These are phyloP conservation scores for Chlamydomonas incerta DNA, from an alignment of 139 green algal species.

Conservation along the genomic window DNA sequence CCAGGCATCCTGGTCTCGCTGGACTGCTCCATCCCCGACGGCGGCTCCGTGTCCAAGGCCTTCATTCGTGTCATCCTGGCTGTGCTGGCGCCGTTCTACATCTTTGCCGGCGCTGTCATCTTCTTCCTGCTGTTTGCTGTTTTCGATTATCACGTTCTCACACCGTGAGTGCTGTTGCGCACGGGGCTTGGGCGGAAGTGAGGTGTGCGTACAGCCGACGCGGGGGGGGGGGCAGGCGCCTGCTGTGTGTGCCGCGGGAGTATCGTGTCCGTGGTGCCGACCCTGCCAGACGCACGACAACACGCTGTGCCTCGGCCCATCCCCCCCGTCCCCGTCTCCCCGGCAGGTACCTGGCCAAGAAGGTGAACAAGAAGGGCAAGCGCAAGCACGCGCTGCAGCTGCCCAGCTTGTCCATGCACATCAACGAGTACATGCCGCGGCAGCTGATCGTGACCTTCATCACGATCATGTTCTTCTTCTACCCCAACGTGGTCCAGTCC, in stretches of 20 bases:
- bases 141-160: constrained; percentile 8
- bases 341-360: constrained; percentile 5
- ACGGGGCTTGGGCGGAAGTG: no score
- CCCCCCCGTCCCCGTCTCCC: no score
- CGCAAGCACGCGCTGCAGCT: not conserved
- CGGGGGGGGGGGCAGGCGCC: no score
- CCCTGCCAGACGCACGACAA: not conserved
- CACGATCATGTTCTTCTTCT: constrained; percentile 39
- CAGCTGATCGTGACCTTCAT: constrained; percentile 33
- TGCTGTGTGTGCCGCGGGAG: not conserved
- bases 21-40: constrained; percentile 34
- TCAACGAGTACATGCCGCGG: not conserved
- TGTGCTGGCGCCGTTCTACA: constrained; percentile 22
- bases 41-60: constrained; percentile 2
- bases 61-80: constrained; percentile 19
- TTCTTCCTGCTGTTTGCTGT: constrained; percentile 1
- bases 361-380: not conserved
- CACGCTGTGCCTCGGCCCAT: no score
- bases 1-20: constrained; percentile 28
- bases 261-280: not conserved
- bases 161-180: constrained; percentile 26
- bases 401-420: not conserved
- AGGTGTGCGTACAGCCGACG: no score
- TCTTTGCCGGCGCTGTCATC: not conserved
- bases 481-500: constrained; percentile 26